Base-by-base conservation (phyloP, 2,329 filamentous ascomycete species). In the Dactylonectria macrodidyma region DNA sequence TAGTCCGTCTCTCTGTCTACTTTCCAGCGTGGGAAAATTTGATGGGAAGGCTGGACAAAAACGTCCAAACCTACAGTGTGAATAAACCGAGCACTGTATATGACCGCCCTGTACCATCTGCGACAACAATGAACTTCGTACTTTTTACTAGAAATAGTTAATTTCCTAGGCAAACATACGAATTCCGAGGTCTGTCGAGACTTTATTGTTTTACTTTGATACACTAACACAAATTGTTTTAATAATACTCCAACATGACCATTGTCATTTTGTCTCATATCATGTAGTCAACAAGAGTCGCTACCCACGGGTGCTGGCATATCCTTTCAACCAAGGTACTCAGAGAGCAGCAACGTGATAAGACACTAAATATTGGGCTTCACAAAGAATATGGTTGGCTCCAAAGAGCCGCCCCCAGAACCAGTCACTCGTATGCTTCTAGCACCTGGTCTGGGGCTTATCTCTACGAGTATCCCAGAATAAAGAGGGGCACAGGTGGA, bases 21-120 rank as follows among this genome's bases (percentile, higher is more conserved):
- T n/a, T 48, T 44, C 30, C 38, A 38, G 33, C 33, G 16, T 34
- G 12, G 48, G 57, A 65, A 65, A 65, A 56, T 65, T 65, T 59
- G 26, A 36, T 44, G 48, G 44, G 14, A 38, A 46, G 10, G 52
- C 19, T 38, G 24, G 46, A 26, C 2, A 7, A 19, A 26, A n/a
- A 19, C 11, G 33, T 14, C 33, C 16, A 52, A 14, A 6, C 6
- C 0, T 33, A 59, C 58, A 41, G 62, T 65, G 55, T 16, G 9
- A n/a, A n/a, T n/a, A 1, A 14, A 1, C 3, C 2, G 5, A 9
- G 14, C 50, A 65, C 62, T 56, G 62, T 65, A 9, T 10, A 3
- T 1, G 26, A 4, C 11, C 33, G 12, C 9, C 10, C 33, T 8
- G n/a, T 10, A 52, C 10, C 9, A 9, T 19, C 38, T 30, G 7